Conservation (phyloP, 2,329 filamentous ascomycete species). For the Coniochaeta hoffmannii region DNA sequence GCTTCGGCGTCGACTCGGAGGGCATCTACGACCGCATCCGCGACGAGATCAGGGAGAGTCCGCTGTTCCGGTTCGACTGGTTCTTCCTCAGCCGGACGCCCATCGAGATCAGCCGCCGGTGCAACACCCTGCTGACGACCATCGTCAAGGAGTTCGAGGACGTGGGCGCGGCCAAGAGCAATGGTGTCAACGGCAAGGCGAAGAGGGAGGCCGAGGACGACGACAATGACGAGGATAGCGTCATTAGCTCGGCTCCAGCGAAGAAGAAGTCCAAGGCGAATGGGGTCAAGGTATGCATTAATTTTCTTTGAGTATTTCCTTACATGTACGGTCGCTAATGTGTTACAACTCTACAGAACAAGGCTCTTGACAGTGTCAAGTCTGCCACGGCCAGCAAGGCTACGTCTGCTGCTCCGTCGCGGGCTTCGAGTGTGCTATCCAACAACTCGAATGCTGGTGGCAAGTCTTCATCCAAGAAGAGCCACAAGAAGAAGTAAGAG, state of each 20-base stretch:
- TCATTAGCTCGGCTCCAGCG: conserved; percentile 71
- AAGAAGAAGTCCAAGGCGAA: conserved; percentile 89
- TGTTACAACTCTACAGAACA: conserved; percentile 61
- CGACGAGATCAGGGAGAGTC: conserved; percentile 93
- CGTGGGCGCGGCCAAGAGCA: conserved; percentile 36
- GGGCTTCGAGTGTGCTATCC: conserved; percentile 83
- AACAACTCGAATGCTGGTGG: conserved; percentile 49
- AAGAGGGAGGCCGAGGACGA: conserved; percentile 76
- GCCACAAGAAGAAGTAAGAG: conserved; percentile 42
- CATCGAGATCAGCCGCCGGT: conserved; percentile 83
- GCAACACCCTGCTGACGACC: conserved; percentile 88
- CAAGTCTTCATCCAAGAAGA: conserved; percentile 34
- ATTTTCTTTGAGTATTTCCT: conserved; percentile 6
- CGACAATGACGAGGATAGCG: conserved; percentile 74
- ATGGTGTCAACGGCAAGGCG: conserved; percentile 49
- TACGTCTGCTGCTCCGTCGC: conserved; percentile 68
- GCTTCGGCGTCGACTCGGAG: conserved; percentile 85
- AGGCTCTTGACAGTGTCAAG: conserved; percentile 85
- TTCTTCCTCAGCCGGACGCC: conserved; percentile 96
- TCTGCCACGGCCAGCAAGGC: conserved; percentile 60
- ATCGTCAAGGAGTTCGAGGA: conserved; percentile 93
- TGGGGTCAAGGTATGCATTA: conserved; percentile 66
- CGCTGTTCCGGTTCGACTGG: conserved; percentile 97
- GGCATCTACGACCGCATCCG: conserved; percentile 87
- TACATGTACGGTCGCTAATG: not conserved